These are phyloP conservation scores for Aspergillus cristatus DNA, from an alignment of 495 filamentous ascomycete species.

Conservation along the genomic window DNA sequence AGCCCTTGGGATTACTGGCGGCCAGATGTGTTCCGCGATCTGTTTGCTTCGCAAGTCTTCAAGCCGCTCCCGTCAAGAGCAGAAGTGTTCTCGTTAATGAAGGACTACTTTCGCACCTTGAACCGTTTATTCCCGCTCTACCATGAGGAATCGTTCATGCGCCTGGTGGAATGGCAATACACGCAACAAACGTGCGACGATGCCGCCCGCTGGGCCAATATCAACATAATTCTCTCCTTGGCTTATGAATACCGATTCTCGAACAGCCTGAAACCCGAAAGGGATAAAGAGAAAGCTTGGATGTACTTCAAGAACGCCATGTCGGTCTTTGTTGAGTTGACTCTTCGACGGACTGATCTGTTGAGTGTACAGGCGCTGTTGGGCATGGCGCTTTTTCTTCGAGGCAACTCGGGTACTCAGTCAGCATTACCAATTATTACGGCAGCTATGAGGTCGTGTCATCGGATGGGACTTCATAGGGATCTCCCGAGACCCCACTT, in stretches of 20 bases:
- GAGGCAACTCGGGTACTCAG: slow-evolving; percentile 90
- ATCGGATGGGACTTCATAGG: slow-evolving; percentile 94
- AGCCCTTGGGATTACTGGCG: slow-evolving; percentile 87
- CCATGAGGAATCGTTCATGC: slow-evolving; percentile 93
- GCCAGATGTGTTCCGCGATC: slow-evolving; percentile 80
- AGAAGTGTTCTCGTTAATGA: slow-evolving; percentile 70
- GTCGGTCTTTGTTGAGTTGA: slow-evolving; percentile 79
- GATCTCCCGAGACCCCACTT: slow-evolving; percentile 75
- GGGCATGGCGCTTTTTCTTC: slow-evolving; percentile 89
- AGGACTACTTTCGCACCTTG: slow-evolving; percentile 90
- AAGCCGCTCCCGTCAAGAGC: slow-evolving; percentile 67
- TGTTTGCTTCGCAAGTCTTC: slow-evolving; percentile 76
- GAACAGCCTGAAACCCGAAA: slow-evolving; percentile 73
- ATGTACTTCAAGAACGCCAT: slow-evolving; percentile 93
- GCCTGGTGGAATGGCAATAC: slow-evolving; percentile 88
- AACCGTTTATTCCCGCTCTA: slow-evolving; percentile 96
- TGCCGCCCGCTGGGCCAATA: slow-evolving; percentile 91
- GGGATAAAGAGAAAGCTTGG: slow-evolving; percentile 85
- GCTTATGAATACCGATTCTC: slow-evolving; percentile 83
- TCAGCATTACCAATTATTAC: slow-evolving; percentile 83
- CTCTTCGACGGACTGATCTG: slow-evolving; percentile 87
- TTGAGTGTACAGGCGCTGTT: slow-evolving; percentile 89
- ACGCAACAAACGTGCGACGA: slow-evolving; percentile 83
- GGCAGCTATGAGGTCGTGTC: slow-evolving; percentile 79
- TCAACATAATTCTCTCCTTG: slow-evolving; percentile 87